These are phyloP conservation scores for Mycena rebaudengoi DNA, from an alignment of 768 basidiomycete species.

Conservation along the genomic window DNA sequence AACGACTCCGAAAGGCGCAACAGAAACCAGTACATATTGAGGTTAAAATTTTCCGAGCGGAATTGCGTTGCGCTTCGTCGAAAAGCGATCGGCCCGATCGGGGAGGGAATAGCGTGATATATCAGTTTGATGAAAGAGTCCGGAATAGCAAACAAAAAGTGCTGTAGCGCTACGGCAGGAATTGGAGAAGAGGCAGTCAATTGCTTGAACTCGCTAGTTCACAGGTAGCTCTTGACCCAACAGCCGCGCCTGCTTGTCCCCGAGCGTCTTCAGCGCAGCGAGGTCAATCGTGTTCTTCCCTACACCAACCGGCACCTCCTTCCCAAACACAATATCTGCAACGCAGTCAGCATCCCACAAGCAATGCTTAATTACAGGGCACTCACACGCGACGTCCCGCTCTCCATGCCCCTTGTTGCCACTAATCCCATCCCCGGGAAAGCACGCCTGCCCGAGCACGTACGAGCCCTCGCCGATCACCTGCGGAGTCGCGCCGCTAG, in stretches of 20 bases:
- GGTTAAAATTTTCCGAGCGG: no score
- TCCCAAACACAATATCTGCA: constrained; percentile 17
- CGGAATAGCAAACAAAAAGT: no score
- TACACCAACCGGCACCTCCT: not conserved
- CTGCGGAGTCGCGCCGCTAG: constrained; percentile 1
- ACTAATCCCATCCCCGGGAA: constrained; percentile 1
- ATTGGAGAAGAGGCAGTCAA: no score
- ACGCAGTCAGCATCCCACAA: not conserved
- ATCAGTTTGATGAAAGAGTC: no score
- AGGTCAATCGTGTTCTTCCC: constrained; percentile 3
- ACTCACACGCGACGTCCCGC: constrained; percentile 18
- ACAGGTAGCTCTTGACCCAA: not conserved
- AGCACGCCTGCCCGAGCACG: constrained; percentile 15
- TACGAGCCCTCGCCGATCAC: constrained; percentile 20
- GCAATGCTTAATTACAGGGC: not conserved
- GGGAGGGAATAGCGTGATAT: no score
- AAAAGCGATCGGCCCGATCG: no score
- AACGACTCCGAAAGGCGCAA: no score
- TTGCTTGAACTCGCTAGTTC: no score
- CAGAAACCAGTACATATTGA: no score
- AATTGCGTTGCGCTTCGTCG: no score
- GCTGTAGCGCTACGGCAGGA: no score
- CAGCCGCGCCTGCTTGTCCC: constrained; percentile 13
- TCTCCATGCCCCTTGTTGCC: constrained; percentile 7
- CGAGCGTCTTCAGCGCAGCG: constrained; percentile 6